Percentiles rank a stretch among this genome's conserved stretches.
These are phyloP conservation scores for Phalaenopsis hybrid DNA, from an alignment of 116 monocot species.

Conservation along the genomic window DNA sequence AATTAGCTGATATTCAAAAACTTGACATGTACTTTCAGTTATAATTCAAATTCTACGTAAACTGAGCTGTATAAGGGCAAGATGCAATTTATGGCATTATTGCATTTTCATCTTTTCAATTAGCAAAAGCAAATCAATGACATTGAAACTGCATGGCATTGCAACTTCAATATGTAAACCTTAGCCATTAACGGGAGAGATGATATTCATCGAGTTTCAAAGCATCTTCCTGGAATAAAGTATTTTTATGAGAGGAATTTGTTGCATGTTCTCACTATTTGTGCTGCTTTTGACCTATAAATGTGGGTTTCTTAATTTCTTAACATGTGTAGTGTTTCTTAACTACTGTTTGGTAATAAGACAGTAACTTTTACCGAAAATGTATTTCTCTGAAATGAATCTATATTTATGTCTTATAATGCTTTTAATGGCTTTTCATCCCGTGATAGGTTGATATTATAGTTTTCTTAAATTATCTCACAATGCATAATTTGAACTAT, in stretches of 20 bases:
- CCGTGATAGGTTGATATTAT: neutral
- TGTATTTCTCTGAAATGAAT: neutral
- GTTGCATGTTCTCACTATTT: neutral
- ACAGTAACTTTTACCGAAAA: neutral
- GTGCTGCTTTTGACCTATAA: neutral
- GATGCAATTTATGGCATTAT: neutral
- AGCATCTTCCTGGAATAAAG: neutral
- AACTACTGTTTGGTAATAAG: neutral
- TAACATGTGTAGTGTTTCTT: neutral
- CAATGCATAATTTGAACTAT: constrained; percentile 1
- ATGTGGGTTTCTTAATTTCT: neutral
- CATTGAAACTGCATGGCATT: neutral
- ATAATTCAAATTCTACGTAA: neutral
- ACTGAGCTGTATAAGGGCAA: neutral
- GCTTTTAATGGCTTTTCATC: no score
- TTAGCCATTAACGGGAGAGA: neutral
- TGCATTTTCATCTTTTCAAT: neutral
- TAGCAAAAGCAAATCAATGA: neutral
- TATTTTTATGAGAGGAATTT: neutral
- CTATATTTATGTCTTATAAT: neutral
- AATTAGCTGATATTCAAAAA: neutral
- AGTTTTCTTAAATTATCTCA: neutral
- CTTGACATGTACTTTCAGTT: neutral
- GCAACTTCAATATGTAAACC: neutral
- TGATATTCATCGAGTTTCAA: neutral